These are phyloP conservation scores for Nadsonia starkeyi-henricii DNA, from an alignment of 1,139 yeast genomes.

Conservation along the genomic window DNA sequence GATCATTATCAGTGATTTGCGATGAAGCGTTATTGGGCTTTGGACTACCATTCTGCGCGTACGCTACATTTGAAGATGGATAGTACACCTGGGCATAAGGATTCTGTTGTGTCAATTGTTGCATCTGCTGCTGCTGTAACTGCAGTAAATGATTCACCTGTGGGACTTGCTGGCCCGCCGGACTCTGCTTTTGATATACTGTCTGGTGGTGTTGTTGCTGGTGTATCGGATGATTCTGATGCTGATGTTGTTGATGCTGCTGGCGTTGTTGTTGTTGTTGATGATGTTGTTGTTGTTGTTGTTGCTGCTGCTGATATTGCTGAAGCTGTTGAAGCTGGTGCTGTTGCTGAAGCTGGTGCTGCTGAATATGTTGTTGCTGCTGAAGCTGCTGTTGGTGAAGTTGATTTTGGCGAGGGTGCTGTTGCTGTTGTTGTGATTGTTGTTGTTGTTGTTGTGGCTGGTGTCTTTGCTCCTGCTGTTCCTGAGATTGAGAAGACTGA, in stretches of 20 bases:
- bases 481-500: slow-evolving; percentile 3
- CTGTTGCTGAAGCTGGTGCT: neutral
- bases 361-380: neutral
- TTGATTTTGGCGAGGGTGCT: neutral
- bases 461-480: slow-evolving; percentile 6
- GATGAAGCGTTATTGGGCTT: neutral
- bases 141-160: neutral
- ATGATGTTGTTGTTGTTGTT: neutral
- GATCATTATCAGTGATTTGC: too few relatives aligned
- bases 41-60: neutral
- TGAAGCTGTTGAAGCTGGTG: neutral
- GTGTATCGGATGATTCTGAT: too few relatives aligned
- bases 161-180: neutral
- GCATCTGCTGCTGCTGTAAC: neutral
- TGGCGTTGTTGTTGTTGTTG: neutral
- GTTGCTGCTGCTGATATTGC: neutral
- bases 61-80: neutral
- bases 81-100: neutral
- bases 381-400: neutral
- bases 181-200: neutral
- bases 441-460: slow-evolving; percentile 6
- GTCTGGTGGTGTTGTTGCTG: neutral
- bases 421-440: slow-evolving; percentile 3
- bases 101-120: neutral
- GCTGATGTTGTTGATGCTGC: neutral